Percentiles rank a stretch among this genome's conserved stretches.
These are phyloP conservation scores for Silene coronaria DNA, from an alignment of 179 eudicot species.

Conservation along the genomic window DNA sequence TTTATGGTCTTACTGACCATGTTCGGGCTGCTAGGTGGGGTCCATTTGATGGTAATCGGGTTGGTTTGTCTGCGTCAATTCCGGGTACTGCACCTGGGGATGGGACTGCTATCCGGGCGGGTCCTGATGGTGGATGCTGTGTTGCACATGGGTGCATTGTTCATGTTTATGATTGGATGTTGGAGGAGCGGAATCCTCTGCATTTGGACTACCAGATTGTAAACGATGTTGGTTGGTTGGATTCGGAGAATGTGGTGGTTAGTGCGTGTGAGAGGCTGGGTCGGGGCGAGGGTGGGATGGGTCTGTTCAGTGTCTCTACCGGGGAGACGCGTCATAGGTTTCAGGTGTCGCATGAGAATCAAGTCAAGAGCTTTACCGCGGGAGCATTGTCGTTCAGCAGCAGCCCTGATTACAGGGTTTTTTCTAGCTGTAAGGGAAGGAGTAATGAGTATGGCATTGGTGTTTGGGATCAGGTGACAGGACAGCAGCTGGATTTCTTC, in stretches of 20 bases:
- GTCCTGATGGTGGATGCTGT: slow-evolving; percentile 76
- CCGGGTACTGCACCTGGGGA: slow-evolving; percentile 75
- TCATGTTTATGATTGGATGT: slow-evolving; percentile 80
- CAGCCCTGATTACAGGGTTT: slow-evolving; percentile 30
- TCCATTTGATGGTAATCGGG: slow-evolving; percentile 63
- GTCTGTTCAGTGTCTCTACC: slow-evolving; percentile 40
- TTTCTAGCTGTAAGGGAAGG: slow-evolving; percentile 78
- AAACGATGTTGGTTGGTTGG: slow-evolving; percentile 65
- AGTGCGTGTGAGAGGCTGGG: slow-evolving; percentile 64
- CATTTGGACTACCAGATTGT: slow-evolving; percentile 78
- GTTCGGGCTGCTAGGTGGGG: slow-evolving; percentile 73
- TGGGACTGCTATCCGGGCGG: slow-evolving; percentile 77
- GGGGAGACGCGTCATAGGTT: slow-evolving; percentile 55
- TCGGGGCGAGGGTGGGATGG: slow-evolving; percentile 68
- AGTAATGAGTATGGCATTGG: slow-evolving; percentile 85
- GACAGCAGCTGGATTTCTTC: slow-evolving; percentile 72
- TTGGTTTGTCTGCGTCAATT: slow-evolving; percentile 36
- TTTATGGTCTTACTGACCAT: slow-evolving; percentile 68
- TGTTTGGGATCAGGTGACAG: slow-evolving; percentile 73
- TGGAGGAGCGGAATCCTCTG: slow-evolving; percentile 60
- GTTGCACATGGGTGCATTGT: slow-evolving; percentile 86
- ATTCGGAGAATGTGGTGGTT: slow-evolving; percentile 45
- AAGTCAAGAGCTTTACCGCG: slow-evolving; percentile 68
- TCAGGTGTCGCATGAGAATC: slow-evolving; percentile 47
- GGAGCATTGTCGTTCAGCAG: slow-evolving; percentile 57